Evolutionary conservation across 257 asterid species (phyloP), one percentile per base, ranked within the genome.

Genomic region (Solanum appendiculatum): DNA sequence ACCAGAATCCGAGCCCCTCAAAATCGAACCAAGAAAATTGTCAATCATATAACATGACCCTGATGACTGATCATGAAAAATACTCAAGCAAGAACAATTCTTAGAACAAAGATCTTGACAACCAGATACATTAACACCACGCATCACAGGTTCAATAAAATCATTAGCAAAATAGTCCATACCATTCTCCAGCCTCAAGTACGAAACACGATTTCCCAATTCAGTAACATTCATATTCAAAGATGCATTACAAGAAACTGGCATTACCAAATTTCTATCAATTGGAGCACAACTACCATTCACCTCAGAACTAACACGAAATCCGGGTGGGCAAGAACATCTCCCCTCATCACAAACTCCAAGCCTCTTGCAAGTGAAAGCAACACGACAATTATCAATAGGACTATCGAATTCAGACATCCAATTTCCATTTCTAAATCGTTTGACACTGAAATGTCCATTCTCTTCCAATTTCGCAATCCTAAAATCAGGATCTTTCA

Each of bases 91-190:
- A 84, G 94, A 15, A 70, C 99, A 96, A 58, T 94, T 90, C 31
- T 29, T 86, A 6, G 98, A 89, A 85, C 98, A 96, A n/a, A 91
- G 86, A 86, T 89, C 88, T 78, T 89, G 94, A 89, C 98, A 96
- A n/a, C 10, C 83, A 5, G 94, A 92, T 33, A 92, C 56, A 54
- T 88, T 90, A 40, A 90, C 88, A 25, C 92, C 92, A 33, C 73
- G 83, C n/a, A 14, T 87, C 6, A 54, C 63, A 25, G 97, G 97
- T 66, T 7, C 58, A n/a, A 82, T 84, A 87, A 95, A 96, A 78
- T 90, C 90, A 73, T 93, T 96, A 7, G 95, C 92, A 85, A 94
- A 94, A 88, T 95, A 96, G 85, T 92, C 97, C 89, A 93, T 89
- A n/a, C 83, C 91, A 51, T 84, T 37, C 25, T 89, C 95, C 7